Evolutionary conservation across 108 stramenopile genomes (phyloP).

Genomic region (Nitzschia sp.): DNA sequence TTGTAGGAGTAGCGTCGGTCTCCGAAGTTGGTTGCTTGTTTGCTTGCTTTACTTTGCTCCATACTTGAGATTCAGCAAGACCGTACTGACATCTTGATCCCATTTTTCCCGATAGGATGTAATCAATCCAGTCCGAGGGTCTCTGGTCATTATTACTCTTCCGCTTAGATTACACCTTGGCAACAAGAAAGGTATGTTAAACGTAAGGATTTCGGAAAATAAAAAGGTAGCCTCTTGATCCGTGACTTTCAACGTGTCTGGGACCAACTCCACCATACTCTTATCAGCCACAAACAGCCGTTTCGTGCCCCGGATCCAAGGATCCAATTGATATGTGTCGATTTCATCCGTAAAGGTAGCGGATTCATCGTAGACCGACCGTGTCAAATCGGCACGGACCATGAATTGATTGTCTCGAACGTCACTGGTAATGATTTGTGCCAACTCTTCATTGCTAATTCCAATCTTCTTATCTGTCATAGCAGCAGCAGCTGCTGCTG

Average conservation of each 20-base stretch:
- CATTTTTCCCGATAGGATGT: conserved; percentile 83
- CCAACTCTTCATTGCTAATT: conserved; percentile 58
- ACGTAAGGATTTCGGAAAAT: conserved; percentile 82
- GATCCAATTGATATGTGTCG: conserved; percentile 79
- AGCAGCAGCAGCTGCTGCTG: too few relatives aligned
- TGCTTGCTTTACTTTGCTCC: background rate
- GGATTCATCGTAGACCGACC: conserved; percentile 78
- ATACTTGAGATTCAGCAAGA: conserved; percentile 76
- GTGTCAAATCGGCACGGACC: conserved; percentile 71
- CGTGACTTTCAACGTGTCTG: conserved; percentile 50
- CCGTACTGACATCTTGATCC: conserved; percentile 83
- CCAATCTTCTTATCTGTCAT: conserved; percentile 29
- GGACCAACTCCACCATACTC: conserved; percentile 59
- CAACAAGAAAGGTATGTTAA: conserved; percentile 71
- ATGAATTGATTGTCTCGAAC: conserved; percentile 71
- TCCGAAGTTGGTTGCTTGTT: too few relatives aligned
- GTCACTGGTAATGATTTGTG: conserved; percentile 59
- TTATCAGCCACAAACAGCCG: conserved; percentile 72
- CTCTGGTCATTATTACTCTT: conserved; percentile 69
- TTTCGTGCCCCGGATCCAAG: conserved; percentile 84
- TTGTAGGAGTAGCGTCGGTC: too few relatives aligned
- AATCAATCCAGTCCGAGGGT: conserved; percentile 71
- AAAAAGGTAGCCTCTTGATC: conserved; percentile 49
- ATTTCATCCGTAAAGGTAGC: conserved; percentile 89
- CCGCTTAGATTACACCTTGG: conserved; percentile 74